Conservation (phyloP, 169 alveolate genomes). For the Besnoitia besnoiti region DNA sequence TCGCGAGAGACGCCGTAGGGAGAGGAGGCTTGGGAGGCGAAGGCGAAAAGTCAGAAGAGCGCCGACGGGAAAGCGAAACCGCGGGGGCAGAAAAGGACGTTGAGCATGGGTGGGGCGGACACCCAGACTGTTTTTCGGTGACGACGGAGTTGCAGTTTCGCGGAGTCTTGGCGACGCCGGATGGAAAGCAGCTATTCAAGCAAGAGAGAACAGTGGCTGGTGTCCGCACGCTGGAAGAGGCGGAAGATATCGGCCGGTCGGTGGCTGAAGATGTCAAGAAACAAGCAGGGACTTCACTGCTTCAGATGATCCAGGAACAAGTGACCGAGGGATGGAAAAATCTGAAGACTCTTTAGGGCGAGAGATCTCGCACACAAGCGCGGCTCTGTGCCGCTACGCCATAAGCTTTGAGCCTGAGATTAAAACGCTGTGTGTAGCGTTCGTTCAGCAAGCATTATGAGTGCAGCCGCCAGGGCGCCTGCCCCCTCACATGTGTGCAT, state of each 20-base stretch:
- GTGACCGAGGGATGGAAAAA: neutral
- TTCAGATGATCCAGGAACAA: constrained; percentile 51
- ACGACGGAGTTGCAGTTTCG: neutral
- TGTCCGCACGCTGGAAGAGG: constrained; percentile 42
- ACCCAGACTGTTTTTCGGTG: neutral
- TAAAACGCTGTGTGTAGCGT: too few species aligned
- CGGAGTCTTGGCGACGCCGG: constrained; percentile 29
- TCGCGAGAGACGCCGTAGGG: neutral
- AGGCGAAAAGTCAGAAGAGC: neutral
- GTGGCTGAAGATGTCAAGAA: constrained; percentile 52
- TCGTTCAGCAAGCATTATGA: too few species aligned
- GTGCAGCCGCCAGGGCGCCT: too few species aligned
- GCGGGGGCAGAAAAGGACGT: neutral
- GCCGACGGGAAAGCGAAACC: neutral
- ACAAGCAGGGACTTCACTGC: constrained; percentile 66
- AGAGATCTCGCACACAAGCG: neutral
- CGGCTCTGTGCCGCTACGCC: neutral
- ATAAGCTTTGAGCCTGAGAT: too few species aligned
- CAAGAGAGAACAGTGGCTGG: constrained; percentile 45
- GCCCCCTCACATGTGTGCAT: too few species aligned
- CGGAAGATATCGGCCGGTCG: constrained; percentile 12
- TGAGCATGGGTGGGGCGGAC: neutral
- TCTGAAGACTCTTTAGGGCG: neutral
- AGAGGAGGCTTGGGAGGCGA: neutral
- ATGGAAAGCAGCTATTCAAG: constrained; percentile 59